A percentile compares a stretch with the other conserved stretches of the same genome.
These are phyloP conservation scores for Apostasia ramifera DNA, from an alignment of 106 monocot species.

Conservation along the genomic window DNA sequence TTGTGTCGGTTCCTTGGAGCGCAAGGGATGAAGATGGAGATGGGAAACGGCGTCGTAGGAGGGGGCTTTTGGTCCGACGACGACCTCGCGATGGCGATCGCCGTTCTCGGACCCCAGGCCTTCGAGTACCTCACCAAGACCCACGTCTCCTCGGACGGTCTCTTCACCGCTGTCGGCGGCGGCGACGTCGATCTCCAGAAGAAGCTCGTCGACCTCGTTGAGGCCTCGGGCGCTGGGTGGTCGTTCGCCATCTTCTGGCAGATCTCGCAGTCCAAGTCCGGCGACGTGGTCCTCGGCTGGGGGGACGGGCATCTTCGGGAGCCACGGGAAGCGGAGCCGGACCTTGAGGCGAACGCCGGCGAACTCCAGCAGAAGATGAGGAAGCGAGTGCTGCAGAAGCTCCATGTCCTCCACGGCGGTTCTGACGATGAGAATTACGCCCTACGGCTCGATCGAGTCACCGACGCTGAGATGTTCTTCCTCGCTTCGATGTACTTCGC, in stretches of 20 bases:
- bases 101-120: conserved; percentile 53
- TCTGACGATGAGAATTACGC: conserved; percentile 69
- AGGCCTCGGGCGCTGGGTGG: conserved; percentile 42
- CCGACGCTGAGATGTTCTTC: conserved; percentile 77
- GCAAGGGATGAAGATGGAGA: conserved; percentile 1
- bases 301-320: conserved; percentile 72
- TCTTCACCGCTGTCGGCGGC: conserved; percentile 27
- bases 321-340: conserved; percentile 4
- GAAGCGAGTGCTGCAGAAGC: conserved; percentile 49
- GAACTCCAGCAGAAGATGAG: conserved; percentile 27
- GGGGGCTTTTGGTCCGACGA: conserved; percentile 41
- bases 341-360: neutral
- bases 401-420: conserved; percentile 41
- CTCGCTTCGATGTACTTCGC: conserved; percentile 79
- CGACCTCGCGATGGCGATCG: conserved; percentile 41
- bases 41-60: conserved; percentile 14
- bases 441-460: conserved; percentile 50
- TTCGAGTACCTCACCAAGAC: conserved; percentile 45
- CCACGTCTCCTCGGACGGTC: conserved; percentile 36
- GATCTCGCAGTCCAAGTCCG: conserved; percentile 50
- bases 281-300: conserved; percentile 60
- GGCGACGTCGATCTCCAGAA: conserved; percentile 50
- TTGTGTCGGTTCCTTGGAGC: neutral
- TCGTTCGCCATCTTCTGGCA: conserved; percentile 92
- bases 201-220: conserved; percentile 67